These are phyloP conservation scores for Westerdykella sp. DNA, from an alignment of 2,329 filamentous ascomycete species.

Conservation along the genomic window DNA sequence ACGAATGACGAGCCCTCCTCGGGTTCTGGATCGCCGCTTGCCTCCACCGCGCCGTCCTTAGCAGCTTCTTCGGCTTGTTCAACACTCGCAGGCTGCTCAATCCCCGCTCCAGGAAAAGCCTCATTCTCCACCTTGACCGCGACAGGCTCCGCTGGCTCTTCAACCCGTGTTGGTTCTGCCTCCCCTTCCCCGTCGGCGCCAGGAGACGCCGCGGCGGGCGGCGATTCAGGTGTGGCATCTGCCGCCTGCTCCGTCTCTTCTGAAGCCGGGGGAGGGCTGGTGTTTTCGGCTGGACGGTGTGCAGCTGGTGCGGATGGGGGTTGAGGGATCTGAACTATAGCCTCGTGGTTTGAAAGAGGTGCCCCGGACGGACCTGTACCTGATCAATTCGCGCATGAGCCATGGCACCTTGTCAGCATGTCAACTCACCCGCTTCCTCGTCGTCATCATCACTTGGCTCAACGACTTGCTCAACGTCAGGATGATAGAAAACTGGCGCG, in stretches of 20 bases:
- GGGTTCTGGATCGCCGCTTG: not conserved
- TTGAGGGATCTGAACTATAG: conserved; percentile 13
- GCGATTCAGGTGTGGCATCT: not conserved
- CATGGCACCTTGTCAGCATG: not conserved
- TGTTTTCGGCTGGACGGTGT: conserved; percentile 1
- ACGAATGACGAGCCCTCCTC: not conserved
- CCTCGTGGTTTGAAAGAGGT: conserved; percentile 4
- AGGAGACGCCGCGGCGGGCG: conserved; percentile 5
- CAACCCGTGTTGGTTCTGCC: not conserved
- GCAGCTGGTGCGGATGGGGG: conserved; percentile 1
- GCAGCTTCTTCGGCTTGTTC: not conserved
- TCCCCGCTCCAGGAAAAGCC: not conserved
- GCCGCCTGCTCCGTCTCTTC: not conserved
- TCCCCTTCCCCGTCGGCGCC: conserved; percentile 4
- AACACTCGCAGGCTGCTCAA: not conserved
- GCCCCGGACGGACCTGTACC: conserved; percentile 18
- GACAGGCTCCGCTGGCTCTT: not conserved
- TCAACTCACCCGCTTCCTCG: conserved; percentile 11
- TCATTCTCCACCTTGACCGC: not conserved
- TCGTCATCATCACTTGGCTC: conserved; percentile 18
- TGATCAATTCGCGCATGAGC: conserved; percentile 11
- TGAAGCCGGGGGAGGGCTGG: conserved; percentile 1
- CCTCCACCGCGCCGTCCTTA: not conserved
- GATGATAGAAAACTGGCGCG: conserved; percentile 19
- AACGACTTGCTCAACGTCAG: conserved; percentile 17